These are phyloP conservation scores for Saccharum spontaneum DNA, from an alignment of 176 grass and related monocot species.

Conservation along the genomic window DNA sequence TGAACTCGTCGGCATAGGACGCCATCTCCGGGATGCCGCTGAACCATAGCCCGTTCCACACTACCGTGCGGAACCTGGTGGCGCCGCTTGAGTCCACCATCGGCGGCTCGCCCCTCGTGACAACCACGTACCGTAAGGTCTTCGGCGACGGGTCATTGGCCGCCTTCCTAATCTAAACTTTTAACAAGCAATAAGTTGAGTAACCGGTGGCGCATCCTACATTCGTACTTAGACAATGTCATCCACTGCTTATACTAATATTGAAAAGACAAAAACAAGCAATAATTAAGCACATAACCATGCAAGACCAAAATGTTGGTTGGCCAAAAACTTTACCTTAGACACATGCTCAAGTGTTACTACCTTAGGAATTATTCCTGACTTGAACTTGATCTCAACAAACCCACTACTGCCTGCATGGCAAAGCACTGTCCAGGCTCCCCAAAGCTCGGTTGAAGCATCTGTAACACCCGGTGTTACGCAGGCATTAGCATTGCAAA, in stretches of 20 bases:
- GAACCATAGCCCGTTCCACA: too few relatives aligned
- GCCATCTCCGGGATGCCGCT: too few relatives aligned
- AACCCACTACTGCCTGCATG: constrained; percentile 67
- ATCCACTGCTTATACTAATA: too few relatives aligned
- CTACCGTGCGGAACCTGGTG: too few relatives aligned
- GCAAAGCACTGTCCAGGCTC: constrained; percentile 93
- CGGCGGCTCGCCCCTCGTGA: too few relatives aligned
- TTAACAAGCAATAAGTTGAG: neutral
- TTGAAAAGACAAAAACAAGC: neutral
- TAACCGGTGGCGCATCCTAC: neutral
- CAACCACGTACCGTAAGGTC: too few relatives aligned
- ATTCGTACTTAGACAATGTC: neutral
- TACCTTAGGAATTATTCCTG: constrained; percentile 67
- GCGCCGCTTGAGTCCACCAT: too few relatives aligned
- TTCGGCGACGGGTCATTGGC: too few relatives aligned
- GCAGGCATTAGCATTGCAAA: too few relatives aligned
- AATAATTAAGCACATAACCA: neutral
- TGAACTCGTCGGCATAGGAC: too few relatives aligned
- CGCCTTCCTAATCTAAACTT: neutral
- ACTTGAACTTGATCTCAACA: constrained; percentile 76
- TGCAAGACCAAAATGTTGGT: neutral
- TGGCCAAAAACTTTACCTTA: constrained; percentile 54
- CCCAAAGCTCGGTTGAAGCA: constrained; percentile 87
- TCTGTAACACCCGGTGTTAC: too few relatives aligned
- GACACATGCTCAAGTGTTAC: constrained; percentile 84